Evolutionary conservation across 2,329 filamentous ascomycete genomes (phyloP).

Genomic region (Colletotrichum melonis): DNA sequence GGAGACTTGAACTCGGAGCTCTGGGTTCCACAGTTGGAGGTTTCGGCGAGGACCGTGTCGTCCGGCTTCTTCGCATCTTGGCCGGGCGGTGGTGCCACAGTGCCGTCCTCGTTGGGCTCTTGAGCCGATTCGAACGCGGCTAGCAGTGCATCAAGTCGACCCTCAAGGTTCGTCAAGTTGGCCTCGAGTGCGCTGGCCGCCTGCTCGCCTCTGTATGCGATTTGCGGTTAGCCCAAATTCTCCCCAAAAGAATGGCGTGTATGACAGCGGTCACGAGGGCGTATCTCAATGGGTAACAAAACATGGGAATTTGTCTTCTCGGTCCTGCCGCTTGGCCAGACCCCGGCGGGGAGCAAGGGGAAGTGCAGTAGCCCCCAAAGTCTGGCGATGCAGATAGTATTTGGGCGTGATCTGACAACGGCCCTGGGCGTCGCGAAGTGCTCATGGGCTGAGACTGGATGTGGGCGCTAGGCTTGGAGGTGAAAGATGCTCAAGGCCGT

Average conservation of each 20-base stretch:
- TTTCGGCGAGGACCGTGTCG: neutral
- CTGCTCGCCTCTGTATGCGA: conserved; percentile 61
- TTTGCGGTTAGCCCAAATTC: conserved; percentile 28
- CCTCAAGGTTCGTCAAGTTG: conserved; percentile 63
- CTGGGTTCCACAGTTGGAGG: neutral
- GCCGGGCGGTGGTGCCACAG: neutral
- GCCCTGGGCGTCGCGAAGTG: neutral
- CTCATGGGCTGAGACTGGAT: neutral
- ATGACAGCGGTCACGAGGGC: conserved; percentile 23
- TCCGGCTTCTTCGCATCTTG: conserved; percentile 10
- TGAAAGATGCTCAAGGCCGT: neutral
- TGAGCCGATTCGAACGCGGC: conserved; percentile 55
- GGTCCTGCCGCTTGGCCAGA: conserved; percentile 28
- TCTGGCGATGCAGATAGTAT: neutral
- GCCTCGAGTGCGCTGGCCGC: conserved; percentile 64
- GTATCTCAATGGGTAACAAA: conserved; percentile 8
- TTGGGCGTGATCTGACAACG: conserved; percentile 5
- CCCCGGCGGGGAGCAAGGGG: neutral
- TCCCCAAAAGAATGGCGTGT: neutral
- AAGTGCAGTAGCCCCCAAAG: conserved; percentile 1
- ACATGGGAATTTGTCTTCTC: conserved; percentile 31
- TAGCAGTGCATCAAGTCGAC: conserved; percentile 66
- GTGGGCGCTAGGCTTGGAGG: conserved; percentile 7
- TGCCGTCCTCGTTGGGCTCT: neutral
- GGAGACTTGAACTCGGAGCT: neutral